Evolutionary conservation across 2,329 filamentous ascomycete species (phyloP), one percentile per base, ranked within the genome.

Genomic region (Cladosporium sp.): DNA sequence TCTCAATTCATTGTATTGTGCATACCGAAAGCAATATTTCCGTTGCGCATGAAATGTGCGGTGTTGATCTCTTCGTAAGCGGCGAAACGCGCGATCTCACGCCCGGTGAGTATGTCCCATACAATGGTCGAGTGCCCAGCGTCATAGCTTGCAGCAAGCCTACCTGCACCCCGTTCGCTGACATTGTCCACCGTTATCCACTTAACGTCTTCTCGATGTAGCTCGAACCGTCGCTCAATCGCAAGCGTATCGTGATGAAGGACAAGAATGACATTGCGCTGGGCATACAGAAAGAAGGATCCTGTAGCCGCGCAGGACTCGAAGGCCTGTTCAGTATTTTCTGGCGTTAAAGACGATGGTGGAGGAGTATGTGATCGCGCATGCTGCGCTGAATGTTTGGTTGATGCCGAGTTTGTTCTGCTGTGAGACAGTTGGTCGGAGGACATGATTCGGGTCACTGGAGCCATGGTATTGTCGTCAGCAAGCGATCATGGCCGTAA

Each of bases 21-120:
- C n/a, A n/a, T 84, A 97, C 94, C 95, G 82, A 98, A 98, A 43
- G 92, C 94, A 70, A 99, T 89, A 79, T 97, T 96, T 63, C 95
- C 95, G 79, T 97, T 97, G 53, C 90, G 87, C 93, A 99, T 97
- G 92, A 95, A 99, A 14, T 91, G 85, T 43, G 93, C 94, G 32
- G 92, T 89, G 25, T 89, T 89, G 68, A 98, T 85, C 70, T 91
- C 87, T 74, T 96, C 92, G 74, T 96, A 97, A 0, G 93, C 95
- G 26, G 90, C 89, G 80, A 98, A 98, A n/a, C 93, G 87, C 46
- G 94, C 89, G 66, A 97, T 86, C 78, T 97, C 93, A 66, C 93
- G 89, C 58, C 95, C 95, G 0, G 92, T 96, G 80, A 96, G 88
- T 67, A 97, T 84, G 79, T 99, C 94, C 95, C 95, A 99, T 8